Base-by-base conservation (phyloP, 2,329 filamentous ascomycete genomes). In the Apiospora pterosperma region DNA sequence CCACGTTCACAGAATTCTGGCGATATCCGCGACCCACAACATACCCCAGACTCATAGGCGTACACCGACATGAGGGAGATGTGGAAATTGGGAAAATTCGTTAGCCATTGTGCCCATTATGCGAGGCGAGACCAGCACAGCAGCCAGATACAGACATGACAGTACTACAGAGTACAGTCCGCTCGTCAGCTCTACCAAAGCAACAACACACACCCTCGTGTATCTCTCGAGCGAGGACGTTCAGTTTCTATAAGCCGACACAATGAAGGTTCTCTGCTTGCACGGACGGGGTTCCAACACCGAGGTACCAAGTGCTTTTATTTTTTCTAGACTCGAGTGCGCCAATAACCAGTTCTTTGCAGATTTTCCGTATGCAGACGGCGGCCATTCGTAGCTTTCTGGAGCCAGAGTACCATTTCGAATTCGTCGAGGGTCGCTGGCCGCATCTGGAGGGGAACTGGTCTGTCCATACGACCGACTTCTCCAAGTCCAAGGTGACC, bases 371-470 rank as follows among this genome's bases (percentile, higher is more conserved):
- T 3, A 62, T 62, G 60, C 60, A 62, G 6, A 62, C 60, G 16
- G 60, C 60, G n/a, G 60, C 60, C 28, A 62, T 62, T 23, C 60
- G 60, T 16, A 62, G 60, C 39, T 62, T 62, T 44, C 28, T 62
- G 7, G 60, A 62, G 10, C 60, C 60, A n/a, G 60, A 62, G 21
- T 62, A 62, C 39, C 23, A 62, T 16, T 62, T 62, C 38, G 60
- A 62, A 25, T 62, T 62, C n/a, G 60, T 62, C 16, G 60, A 62
- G 39, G 60, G 60, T 6, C 60, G 60, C 25, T 62, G 60, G 60
- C 60, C 60, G 25, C 60, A 62, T 41, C 39, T 62, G 23, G 60
- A 62, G 23, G 60, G 60, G 8, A 62, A 62, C 25, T 62, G 60
- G 60, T 62, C 60, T 41, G 60, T 62, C 2, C 60, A 62, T 23